These are phyloP conservation scores for Globisporangium viniferum DNA, from an alignment of 352 stramenopile genomes.

Conservation along the genomic window DNA sequence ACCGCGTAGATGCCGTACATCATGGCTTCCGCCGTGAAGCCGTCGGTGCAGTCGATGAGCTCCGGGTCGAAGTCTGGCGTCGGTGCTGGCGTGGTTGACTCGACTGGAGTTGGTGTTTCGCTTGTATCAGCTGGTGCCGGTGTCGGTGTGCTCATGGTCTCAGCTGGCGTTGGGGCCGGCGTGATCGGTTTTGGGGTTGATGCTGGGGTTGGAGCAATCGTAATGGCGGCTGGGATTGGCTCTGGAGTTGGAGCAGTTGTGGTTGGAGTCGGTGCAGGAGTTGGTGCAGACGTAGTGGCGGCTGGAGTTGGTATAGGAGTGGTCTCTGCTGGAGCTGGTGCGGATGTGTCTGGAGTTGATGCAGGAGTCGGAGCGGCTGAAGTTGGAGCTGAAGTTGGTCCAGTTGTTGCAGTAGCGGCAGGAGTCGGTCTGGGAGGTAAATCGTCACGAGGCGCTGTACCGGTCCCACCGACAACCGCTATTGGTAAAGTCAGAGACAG, in stretches of 20 bases:
- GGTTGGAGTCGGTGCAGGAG: neutral
- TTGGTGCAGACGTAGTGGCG: neutral
- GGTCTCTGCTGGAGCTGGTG: neutral
- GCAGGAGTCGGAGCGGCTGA: neutral
- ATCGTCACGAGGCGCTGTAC: neutral
- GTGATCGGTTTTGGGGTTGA: neutral
- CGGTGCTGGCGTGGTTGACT: neutral
- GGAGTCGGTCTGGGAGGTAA: no score
- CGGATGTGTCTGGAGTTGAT: no score
- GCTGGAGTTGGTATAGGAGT: neutral
- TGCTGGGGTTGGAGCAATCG: neutral
- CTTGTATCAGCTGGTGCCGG: neutral
- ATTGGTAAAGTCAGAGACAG: neutral
- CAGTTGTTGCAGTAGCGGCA: no score
- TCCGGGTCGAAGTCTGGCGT: neutral
- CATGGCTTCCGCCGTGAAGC: neutral
- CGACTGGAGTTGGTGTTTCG: neutral
- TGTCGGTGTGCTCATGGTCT: neutral
- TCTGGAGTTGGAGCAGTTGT: neutral
- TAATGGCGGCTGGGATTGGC: conserved; percentile 1
- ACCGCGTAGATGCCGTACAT: neutral
- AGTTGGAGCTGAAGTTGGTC: neutral
- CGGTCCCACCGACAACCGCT: neutral
- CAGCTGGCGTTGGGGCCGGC: neutral
- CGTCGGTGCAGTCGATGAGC: conserved; percentile 1